Evolutionary conservation across 2,329 filamentous ascomycete genomes (phyloP).

Genomic region (Dryadomyces quercus-mongolicae): DNA sequence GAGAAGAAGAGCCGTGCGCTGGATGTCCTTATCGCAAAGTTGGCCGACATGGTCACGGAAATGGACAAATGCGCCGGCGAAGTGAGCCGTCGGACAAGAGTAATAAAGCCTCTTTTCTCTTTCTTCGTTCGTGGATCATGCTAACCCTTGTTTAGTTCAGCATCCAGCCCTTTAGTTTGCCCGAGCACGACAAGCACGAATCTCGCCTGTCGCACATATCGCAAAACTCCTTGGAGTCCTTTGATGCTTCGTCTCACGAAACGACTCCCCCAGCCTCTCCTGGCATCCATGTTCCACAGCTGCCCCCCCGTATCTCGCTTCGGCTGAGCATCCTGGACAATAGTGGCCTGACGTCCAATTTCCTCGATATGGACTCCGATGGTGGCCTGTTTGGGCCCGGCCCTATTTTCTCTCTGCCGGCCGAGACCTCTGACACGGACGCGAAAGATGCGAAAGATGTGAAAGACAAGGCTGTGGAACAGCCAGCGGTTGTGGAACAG

Average conservation of each 20-base stretch:
- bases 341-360: slow-evolving; percentile 6
- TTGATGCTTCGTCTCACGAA: slow-evolving; percentile 6
- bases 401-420: slow-evolving; percentile 7
- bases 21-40: slow-evolving; percentile 55
- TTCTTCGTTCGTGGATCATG: neutral
- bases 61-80: slow-evolving; percentile 78
- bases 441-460: neutral
- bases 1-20: slow-evolving; percentile 61
- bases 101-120: too few species aligned
- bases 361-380: slow-evolving; percentile 12
- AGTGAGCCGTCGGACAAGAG: slow-evolving; percentile 66
- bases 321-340: slow-evolving; percentile 14
- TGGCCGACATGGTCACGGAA: slow-evolving; percentile 68
- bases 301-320: slow-evolving; percentile 16
- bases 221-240: slow-evolving; percentile 5
- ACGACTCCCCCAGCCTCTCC: slow-evolving; percentile 11
- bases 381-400: slow-evolving; percentile 14
- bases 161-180: slow-evolving; percentile 15
- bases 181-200: slow-evolving; percentile 3
- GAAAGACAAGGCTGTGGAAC: too few species aligned
- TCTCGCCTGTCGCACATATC: slow-evolving; percentile 7
- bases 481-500: too few species aligned
- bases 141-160: slow-evolving; percentile 14
- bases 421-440: neutral
- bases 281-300: slow-evolving; percentile 8